These are phyloP conservation scores for Cotoneaster glaucophyllus DNA, from an alignment of 306 rosid genomes.

Conservation along the genomic window DNA sequence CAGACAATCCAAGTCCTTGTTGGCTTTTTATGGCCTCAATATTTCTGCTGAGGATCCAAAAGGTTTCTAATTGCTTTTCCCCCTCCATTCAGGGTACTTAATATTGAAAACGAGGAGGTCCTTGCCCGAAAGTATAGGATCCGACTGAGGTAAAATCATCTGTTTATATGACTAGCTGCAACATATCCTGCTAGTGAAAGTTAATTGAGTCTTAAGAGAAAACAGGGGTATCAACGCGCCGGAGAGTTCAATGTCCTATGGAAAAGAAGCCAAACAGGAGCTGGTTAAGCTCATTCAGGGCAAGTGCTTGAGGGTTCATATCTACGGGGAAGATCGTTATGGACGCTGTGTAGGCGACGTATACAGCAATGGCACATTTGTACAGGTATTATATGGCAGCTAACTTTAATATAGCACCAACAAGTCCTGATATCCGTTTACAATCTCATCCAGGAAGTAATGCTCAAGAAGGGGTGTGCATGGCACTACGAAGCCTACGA, in stretches of 20 bases:
- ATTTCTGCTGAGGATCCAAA: conserved; percentile 5
- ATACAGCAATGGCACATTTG: conserved; percentile 59
- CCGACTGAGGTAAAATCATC: conserved; percentile 63
- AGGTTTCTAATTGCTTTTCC: background rate
- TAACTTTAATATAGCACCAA: background rate
- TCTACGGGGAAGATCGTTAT: conserved; percentile 75
- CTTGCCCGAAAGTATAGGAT: conserved; percentile 75
- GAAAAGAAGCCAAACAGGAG: conserved; percentile 69
- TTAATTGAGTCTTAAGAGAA: background rate
- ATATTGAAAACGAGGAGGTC: conserved; percentile 44
- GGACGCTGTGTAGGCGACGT: conserved; percentile 76
- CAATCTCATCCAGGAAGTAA: conserved; percentile 50
- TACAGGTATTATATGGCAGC: conserved; percentile 38
- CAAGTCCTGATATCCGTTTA: background rate
- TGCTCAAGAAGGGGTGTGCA: conserved; percentile 85
- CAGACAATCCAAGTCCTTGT: too few species aligned
- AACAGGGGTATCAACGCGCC: conserved; percentile 95
- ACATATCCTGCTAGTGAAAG: background rate
- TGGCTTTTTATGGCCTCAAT: conserved; percentile 22
- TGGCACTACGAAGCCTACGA: conserved; percentile 90
- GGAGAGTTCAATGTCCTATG: conserved; percentile 73
- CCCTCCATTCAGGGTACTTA: conserved; percentile 42
- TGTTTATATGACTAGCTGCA: background rate
- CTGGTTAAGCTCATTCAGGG: conserved; percentile 55
- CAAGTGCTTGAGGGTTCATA: conserved; percentile 66